Conservation (phyloP, 257 asterid species). For the Solanum microdontum region DNA sequence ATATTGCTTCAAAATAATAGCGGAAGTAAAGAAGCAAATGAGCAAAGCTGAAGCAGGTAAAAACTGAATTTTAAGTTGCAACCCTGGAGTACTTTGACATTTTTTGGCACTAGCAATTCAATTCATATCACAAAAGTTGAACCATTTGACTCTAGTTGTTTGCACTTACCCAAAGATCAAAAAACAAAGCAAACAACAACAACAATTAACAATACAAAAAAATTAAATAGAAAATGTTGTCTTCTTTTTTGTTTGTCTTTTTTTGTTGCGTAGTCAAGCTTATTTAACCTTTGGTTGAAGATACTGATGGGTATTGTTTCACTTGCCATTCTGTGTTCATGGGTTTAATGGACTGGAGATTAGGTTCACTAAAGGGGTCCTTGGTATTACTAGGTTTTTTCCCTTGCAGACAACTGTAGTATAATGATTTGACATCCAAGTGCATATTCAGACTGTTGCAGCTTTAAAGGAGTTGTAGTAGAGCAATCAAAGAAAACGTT, state of each 20-base stretch:
- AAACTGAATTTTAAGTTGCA: neutral
- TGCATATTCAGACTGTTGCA: neutral
- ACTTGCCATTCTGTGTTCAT: neutral
- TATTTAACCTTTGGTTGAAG: neutral
- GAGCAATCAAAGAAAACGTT: neutral
- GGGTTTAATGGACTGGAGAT: neutral
- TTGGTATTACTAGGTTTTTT: neutral
- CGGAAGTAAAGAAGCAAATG: constrained; percentile 33
- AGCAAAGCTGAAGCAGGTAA: constrained; percentile 23
- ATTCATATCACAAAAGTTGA: neutral
- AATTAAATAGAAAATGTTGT: neutral
- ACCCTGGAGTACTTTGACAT: neutral
- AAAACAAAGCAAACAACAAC: neutral
- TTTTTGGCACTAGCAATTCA: neutral
- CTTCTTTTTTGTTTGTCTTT: neutral
- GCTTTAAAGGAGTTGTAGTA: neutral
- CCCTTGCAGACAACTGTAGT: neutral
- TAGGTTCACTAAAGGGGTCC: neutral
- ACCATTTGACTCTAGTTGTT: neutral
- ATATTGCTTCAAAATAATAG: constrained; percentile 52
- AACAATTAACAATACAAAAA: neutral
- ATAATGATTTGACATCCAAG: neutral
- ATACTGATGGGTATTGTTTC: neutral
- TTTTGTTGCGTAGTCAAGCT: neutral
- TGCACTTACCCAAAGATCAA: neutral